Evolutionary conservation across 441 rosid species (phyloP), one percentile per base, ranked within the genome.

Genomic region (Biscutella auriculata): DNA sequence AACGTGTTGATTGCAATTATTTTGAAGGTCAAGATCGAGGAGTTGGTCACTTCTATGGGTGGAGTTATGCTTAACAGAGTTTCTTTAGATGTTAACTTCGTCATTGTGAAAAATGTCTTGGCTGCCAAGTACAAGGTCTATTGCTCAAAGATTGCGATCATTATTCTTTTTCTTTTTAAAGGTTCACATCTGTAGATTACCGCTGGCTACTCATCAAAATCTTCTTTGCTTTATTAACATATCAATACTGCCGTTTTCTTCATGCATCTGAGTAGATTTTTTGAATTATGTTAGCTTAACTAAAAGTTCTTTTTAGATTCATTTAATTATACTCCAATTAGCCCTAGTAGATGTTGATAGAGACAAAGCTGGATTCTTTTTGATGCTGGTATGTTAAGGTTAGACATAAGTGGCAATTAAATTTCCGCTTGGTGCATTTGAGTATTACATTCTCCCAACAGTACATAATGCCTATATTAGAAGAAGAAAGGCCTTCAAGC

Each of bases 111-210:
- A 82, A 86, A 84, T 79, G 97, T 94, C 63, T 80, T 84, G 77
- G 95, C 99, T 73, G 81, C 86, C 70, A 88, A 90, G 75, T 94
- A 94, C 81, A 90, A 94, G 97, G 97, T 94, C 30, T 43, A 23
- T 43, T 40, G 23, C 71, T 74, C 59, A 50, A 62, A 56, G 40
- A 60, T 45, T 60, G 45, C 45, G 21, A 34, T 60, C 40, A 28
- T 16, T 52, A 53, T 50, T 63, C 30, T 50, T 57, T 62, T 55
- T 48, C 8, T 27, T 53, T 43, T 27, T 49, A 5, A 53, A 63
- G 53, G 57, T 59, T 23, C 46, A 25, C 53, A 57, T 51, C 56
- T 65, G 42, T 65, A 57, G 70, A 62, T 60, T 63, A 57, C 28
- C 64, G 46, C 30, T 48, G 27, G 53, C 41, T 48, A 51, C 46